These are phyloP conservation scores for Claviceps lovelessii DNA, from an alignment of 2,329 filamentous ascomycete species.

Conservation along the genomic window DNA sequence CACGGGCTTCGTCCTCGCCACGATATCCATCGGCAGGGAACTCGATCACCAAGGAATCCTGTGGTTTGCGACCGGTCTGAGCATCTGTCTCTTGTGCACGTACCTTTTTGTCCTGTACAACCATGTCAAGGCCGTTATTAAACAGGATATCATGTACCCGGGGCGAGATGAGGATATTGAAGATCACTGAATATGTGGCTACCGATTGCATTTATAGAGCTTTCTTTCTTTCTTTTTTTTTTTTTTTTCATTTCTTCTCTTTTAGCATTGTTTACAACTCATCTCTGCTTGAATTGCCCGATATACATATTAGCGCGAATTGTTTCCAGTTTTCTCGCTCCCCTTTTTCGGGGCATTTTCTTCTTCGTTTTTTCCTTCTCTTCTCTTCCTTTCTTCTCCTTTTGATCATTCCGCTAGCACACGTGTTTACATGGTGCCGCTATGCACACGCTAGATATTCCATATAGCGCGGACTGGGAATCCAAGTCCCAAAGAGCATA, in stretches of 20 bases:
- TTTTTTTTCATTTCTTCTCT: neutral
- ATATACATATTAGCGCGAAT: neutral
- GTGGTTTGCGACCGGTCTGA: constrained; percentile 37
- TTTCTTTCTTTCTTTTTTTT: too few species aligned
- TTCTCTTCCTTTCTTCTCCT: neutral
- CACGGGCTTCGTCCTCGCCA: constrained; percentile 43
- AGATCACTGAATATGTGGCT: constrained; percentile 15
- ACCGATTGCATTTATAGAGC: too few species aligned
- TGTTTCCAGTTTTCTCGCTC: neutral
- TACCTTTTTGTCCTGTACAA: constrained; percentile 31
- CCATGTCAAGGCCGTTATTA: constrained; percentile 30
- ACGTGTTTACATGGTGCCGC: too few species aligned
- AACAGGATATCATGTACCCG: constrained; percentile 42
- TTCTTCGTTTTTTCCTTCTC: neutral
- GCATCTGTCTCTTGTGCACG: constrained; percentile 26
- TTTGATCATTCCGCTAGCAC: too few species aligned
- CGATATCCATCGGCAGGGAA: constrained; percentile 37
- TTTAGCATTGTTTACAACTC: too few species aligned
- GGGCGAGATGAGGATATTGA: constrained; percentile 40
- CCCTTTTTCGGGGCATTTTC: neutral
- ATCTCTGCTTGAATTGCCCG: too few species aligned
- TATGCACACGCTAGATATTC: too few species aligned
- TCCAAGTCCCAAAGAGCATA: too few species aligned
- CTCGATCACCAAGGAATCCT: constrained; percentile 30
- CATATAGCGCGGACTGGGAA: too few species aligned